These are phyloP conservation scores for Sarocladium oryzae DNA, from an alignment of 2,329 filamentous ascomycete species.

Conservation along the genomic window DNA sequence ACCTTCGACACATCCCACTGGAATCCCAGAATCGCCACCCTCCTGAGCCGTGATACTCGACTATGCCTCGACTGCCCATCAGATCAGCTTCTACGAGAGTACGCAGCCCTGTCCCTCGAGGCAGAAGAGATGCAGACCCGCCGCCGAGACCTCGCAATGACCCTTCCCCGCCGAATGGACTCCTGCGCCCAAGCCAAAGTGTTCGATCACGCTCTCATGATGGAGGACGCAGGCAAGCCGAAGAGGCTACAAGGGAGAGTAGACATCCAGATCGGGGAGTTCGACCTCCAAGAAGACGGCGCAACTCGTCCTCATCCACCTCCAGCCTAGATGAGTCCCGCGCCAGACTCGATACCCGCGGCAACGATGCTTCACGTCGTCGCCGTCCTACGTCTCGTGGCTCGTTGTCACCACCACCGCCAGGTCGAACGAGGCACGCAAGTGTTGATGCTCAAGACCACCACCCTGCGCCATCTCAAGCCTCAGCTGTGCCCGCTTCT, in stretches of 20 bases:
- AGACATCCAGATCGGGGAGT: neutral
- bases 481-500: neutral
- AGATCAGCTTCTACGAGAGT: constrained; percentile 5
- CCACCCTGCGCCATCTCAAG: neutral
- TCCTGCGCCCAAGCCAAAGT: constrained; percentile 1
- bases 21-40: no score
- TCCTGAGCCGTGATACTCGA: neutral
- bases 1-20: no score
- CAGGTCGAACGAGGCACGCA: neutral
- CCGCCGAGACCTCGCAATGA: neutral
- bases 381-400: neutral
- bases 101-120: constrained; percentile 1
- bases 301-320: constrained; percentile 1
- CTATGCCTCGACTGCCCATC: constrained; percentile 3
- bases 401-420: neutral
- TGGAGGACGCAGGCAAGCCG: neutral
- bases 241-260: neutral
- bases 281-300: neutral
- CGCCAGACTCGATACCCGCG: neutral
- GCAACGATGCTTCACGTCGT: constrained; percentile 1
- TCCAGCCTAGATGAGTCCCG: neutral
- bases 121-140: constrained; percentile 1
- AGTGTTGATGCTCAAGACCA: constrained; percentile 2
- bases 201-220: constrained; percentile 7
- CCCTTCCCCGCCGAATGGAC: neutral